Base-by-base conservation (phyloP, 176 grass and related monocot genomes). In the Coix lacrymajobi region DNA sequence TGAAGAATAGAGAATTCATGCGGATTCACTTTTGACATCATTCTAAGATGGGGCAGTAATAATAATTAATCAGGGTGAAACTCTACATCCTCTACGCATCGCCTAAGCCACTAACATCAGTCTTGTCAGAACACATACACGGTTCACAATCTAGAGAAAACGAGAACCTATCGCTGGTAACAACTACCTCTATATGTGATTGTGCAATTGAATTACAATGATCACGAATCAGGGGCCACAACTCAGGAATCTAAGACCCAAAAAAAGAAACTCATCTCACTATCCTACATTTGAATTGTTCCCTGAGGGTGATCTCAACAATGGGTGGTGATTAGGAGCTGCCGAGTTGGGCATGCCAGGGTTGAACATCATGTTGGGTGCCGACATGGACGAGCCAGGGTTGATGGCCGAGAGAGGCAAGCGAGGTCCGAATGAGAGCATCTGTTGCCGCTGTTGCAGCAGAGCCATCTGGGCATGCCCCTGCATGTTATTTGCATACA, bases 321-420 rank as follows among this genome's bases (percentile, higher is more conserved):
- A 65, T 10, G 89, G 51, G 62, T 94, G 91, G 78, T 91, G 87
- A 76, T 90, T 90, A 87, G 91, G 72, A 13, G 74, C 45, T 3
- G 75, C 57, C 24, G 76, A 79, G 76, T 83, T 89, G 14, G 92
- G 30, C 85, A 89, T 89, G 40, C 65, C 86, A 19, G 88, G 81
- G 85, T 86, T 92, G 68, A 93, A 96, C 89, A 82, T 85, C 69
- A 39, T 86, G 71, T 76, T 93, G n/a, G 87, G 85, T 10, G 85
- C 24, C 13, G 92, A 67, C 14, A 83, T 76, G 3, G 93, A 66
- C 36, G 87, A 73, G 12, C 79, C 69, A 34, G 93, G 91, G 38
- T 96, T 88, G 82, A 94, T 96, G 20, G 93, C 96, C 6, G 96
- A 88, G 11, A 96, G 86, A 38, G 96, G 89, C 77, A 96, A 80